Evolutionary conservation across 1,139 yeast genomes (phyloP).

Genomic region (Candida albicans): DNA sequence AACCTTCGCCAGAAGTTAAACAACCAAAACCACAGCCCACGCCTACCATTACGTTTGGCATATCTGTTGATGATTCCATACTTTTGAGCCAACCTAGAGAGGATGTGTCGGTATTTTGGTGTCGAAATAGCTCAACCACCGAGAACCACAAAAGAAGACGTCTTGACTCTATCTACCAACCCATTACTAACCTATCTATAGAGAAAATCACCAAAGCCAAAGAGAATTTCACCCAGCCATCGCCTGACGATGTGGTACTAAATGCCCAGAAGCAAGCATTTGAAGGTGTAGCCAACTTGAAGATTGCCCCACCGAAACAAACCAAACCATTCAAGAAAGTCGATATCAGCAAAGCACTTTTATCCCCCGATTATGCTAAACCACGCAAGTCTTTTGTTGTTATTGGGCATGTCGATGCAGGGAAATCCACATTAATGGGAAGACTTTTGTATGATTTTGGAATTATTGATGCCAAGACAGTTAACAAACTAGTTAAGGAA

Average conservation of each 20-base stretch:
- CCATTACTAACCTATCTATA: slow-evolving; percentile 43
- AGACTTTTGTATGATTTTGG: slow-evolving; percentile 79
- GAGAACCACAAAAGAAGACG: slow-evolving; percentile 23
- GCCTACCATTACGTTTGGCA: slow-evolving; percentile 13
- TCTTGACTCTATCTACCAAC: slow-evolving; percentile 25
- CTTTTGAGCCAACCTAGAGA: slow-evolving; percentile 18
- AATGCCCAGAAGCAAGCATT: slow-evolving; percentile 61
- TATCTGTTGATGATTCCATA: slow-evolving; percentile 22
- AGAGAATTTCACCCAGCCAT: slow-evolving; percentile 63
- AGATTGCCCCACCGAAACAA: slow-evolving; percentile 19
- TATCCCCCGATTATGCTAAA: slow-evolving; percentile 40
- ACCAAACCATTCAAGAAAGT: slow-evolving; percentile 45
- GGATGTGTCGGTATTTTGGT: slow-evolving; percentile 21
- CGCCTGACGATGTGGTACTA: slow-evolving; percentile 79
- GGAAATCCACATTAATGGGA: slow-evolving; percentile 95
- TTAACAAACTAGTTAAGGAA: slow-evolving; percentile 76
- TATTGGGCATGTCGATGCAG: slow-evolving; percentile 97
- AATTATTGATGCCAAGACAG: slow-evolving; percentile 73
- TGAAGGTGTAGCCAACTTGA: slow-evolving; percentile 37
- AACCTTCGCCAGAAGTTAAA: background rate
- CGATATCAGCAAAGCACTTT: slow-evolving; percentile 41
- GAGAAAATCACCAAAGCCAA: slow-evolving; percentile 46
- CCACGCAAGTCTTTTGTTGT: slow-evolving; percentile 80
- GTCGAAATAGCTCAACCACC: slow-evolving; percentile 9
- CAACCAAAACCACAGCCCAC: slow-evolving; percentile 1